Evolutionary conservation across 495 filamentous ascomycete species (phyloP).

Genomic region (Lophiotrema nucula): DNA sequence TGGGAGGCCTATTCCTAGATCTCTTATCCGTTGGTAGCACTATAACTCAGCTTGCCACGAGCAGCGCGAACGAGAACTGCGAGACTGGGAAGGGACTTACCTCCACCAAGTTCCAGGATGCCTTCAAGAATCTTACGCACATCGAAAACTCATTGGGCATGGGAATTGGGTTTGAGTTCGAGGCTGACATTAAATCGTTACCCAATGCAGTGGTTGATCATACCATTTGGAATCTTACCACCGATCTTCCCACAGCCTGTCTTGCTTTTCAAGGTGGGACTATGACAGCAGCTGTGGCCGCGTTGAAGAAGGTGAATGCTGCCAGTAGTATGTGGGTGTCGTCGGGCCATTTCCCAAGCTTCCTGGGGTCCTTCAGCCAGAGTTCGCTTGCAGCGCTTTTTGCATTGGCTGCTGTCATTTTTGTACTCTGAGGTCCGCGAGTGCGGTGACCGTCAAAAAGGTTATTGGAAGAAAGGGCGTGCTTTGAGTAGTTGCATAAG

Average conservation of each 20-base stretch:
- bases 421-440: too few relatives aligned
- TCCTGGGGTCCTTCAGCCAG: too few relatives aligned
- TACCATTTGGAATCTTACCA: background rate
- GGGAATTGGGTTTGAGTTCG: slow-evolving; percentile 6
- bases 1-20: slow-evolving; percentile 3
- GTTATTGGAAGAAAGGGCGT: too few relatives aligned
- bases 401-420: too few relatives aligned
- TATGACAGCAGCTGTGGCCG: background rate
- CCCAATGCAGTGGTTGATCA: background rate
- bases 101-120: background rate
- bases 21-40: slow-evolving; percentile 7
- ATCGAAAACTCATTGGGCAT: slow-evolving; percentile 1
- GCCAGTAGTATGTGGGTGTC: too few relatives aligned
- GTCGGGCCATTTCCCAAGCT: too few relatives aligned
- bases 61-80: slow-evolving; percentile 6
- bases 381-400: too few relatives aligned
- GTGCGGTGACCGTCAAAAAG: too few relatives aligned
- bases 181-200: background rate
- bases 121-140: slow-evolving; percentile 17
- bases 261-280: background rate
- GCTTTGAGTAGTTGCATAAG: too few relatives aligned
- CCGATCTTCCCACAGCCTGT: background rate
- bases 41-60: slow-evolving; percentile 9
- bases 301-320: background rate
- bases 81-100: slow-evolving; percentile 1